Base-by-base conservation (phyloP, 257 asterid species). In the Scutellaria baicalensis region DNA sequence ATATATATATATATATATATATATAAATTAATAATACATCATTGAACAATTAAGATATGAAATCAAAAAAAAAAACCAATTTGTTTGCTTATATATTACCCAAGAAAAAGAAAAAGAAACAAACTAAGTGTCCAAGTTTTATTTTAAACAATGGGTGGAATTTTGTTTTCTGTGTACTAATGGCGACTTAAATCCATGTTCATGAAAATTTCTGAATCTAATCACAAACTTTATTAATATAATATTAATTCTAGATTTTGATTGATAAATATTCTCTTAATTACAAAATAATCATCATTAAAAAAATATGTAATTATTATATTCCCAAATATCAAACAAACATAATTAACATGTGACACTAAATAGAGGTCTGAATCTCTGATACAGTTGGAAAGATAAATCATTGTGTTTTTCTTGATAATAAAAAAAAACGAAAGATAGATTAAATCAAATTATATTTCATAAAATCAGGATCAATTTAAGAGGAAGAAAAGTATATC, bases 111-210 rank as follows among this genome's bases (percentile, higher is more conserved):
- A 8, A 18, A 16, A 8, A 6, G 20, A 9, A 60, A 4, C 4
- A 13, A 42, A 17, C 6, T 9, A 17, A 33, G 6, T 40, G 33
- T 74, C 66, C 65, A 61, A 62, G 4, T 54, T 64, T 66, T n/a
- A 33, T 27, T 23, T 23, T 23, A 84, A 80, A 71, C 92, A 14
- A 62, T 78, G 89, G 89, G 59, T 72, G 77, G 77, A 35, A 75
- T 75, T 50, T 36, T 51, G 74, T 57, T 65, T 76, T 57, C 49
- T 20, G 74, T 72, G 79, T 59, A n/a, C 78, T 17, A 9, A 55
- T 70, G 55, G 43, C 40, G 31, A 48, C 11, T n/a, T 20, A 60
- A 69, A 58, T 62, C 62, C 68, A 57, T 45, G 60, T 45, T 44
- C 68, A 20, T n/a, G 39, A 9, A 9, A 27, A 43, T 66, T 27